Conservation (phyloP, 108 stramenopile genomes). For the Nitzschia sp. region DNA sequence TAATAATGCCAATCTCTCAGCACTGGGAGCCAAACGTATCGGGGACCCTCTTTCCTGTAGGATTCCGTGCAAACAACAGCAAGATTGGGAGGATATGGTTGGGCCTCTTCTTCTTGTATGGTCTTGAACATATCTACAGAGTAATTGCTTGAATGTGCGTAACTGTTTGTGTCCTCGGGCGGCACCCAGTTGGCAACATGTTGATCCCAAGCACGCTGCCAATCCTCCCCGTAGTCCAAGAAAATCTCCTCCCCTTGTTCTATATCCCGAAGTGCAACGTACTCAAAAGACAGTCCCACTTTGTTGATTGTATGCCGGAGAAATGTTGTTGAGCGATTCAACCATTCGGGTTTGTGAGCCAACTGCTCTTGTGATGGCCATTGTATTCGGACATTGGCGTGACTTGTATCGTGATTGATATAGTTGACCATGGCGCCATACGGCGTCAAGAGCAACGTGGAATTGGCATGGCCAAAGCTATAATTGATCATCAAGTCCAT, state of each 20-base stretch:
- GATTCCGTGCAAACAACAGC: constrained; percentile 38
- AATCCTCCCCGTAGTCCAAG: constrained; percentile 57
- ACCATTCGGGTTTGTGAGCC: constrained; percentile 76
- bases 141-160: constrained; percentile 53
- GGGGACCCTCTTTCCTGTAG: constrained; percentile 5
- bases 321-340: constrained; percentile 46
- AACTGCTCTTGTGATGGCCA: constrained; percentile 64
- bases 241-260: constrained; percentile 56
- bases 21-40: constrained; percentile 13
- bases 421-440: constrained; percentile 78
- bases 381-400: constrained; percentile 62
- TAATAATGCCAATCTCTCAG: constrained; percentile 5
- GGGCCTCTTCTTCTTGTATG: constrained; percentile 17
- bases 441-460: constrained; percentile 71
- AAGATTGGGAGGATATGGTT: constrained; percentile 54
- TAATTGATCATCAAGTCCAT: constrained; percentile 78
- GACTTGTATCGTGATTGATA: constrained; percentile 68
- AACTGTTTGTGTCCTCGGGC: constrained; percentile 44
- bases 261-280: constrained; percentile 59
- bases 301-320: constrained; percentile 37
- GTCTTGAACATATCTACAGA: constrained; percentile 33
- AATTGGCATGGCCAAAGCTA: constrained; percentile 75
- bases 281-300: constrained; percentile 58
- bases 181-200: constrained; percentile 38
- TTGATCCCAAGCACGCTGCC: constrained; percentile 47